phyloP scores from a whole-genome alignment of 1,284 basidiomycete genomes.

The Trametes versicolor region DNA sequence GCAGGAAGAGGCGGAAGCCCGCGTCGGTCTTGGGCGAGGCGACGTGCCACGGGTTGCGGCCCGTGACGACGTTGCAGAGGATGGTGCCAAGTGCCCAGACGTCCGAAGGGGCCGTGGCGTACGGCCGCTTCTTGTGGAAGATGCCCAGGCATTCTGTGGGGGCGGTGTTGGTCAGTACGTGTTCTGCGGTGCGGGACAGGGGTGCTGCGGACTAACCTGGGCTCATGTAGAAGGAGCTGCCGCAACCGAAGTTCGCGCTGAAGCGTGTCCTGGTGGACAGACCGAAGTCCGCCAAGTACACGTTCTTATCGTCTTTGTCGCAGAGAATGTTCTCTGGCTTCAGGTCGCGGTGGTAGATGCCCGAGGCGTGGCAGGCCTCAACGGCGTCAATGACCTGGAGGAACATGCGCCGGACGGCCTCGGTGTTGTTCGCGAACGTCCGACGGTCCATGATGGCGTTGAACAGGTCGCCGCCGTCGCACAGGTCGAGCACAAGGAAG shows the following conservation, averaged over 20 bases:
- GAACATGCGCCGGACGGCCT: slow-evolving; percentile 58
- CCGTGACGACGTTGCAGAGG: slow-evolving; percentile 73
- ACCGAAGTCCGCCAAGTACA: slow-evolving; percentile 74
- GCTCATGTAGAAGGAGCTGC: slow-evolving; percentile 68
- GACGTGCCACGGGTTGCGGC: slow-evolving; percentile 75
- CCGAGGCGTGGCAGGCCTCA: slow-evolving; percentile 63
- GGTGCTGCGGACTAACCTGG: slow-evolving; percentile 51
- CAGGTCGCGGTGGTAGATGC: slow-evolving; percentile 75
- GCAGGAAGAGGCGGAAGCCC: slow-evolving; percentile 63
- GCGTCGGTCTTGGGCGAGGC: slow-evolving; percentile 59
- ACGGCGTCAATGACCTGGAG: slow-evolving; percentile 71
- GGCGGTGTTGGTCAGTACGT: slow-evolving; percentile 5
- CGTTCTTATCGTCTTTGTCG: slow-evolving; percentile 50
- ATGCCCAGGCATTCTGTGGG: slow-evolving; percentile 65
- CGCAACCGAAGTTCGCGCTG: slow-evolving; percentile 61
- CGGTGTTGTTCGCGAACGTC: slow-evolving; percentile 57
- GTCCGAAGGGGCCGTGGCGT: slow-evolving; percentile 67
- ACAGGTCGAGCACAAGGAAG: slow-evolving; percentile 71
- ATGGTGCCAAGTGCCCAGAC: slow-evolving; percentile 78
- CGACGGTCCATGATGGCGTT: slow-evolving; percentile 65
- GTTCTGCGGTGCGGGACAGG: neutral
- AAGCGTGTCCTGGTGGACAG: slow-evolving; percentile 65
- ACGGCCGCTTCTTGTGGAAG: slow-evolving; percentile 46
- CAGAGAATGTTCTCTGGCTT: slow-evolving; percentile 81
- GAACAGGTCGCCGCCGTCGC: slow-evolving; percentile 72